These are phyloP conservation scores for Diaporthe citri DNA, from an alignment of 2,329 filamentous ascomycete genomes.

Conservation along the genomic window DNA sequence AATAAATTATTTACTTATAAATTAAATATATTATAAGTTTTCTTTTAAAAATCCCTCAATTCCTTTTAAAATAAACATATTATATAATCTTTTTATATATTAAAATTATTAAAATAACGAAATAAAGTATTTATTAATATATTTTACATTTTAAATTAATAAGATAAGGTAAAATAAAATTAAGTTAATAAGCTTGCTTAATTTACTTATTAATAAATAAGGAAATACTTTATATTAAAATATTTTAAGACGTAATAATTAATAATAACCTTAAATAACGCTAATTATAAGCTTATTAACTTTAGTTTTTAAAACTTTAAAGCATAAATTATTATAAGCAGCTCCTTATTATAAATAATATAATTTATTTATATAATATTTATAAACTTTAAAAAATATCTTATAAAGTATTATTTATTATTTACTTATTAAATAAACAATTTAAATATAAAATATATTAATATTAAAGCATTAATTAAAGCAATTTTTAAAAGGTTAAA, in stretches of 20 bases:
- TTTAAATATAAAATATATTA: neutral
- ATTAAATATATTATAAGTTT: neutral
- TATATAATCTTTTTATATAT: neutral
- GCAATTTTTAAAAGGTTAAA: neutral
- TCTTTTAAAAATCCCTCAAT: neutral
- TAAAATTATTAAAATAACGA: neutral
- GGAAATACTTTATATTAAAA: no score
- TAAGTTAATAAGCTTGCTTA: neutral
- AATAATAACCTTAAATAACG: no score
- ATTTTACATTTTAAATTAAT: neutral
- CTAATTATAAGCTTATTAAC: no score
- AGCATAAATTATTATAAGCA: neutral
- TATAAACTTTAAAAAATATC: neutral
- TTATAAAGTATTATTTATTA: neutral
- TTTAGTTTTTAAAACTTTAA: neutral
- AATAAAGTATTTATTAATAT: neutral
- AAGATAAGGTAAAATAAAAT: neutral
- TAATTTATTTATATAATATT: neutral
- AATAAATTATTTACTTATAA: neutral
- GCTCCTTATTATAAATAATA: neutral
- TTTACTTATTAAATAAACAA: neutral
- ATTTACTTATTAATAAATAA: neutral
- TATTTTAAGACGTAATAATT: no score
- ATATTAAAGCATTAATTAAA: neutral
- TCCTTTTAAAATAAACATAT: neutral